Conservation (phyloP, 2,329 filamentous ascomycete genomes). For the Gaeumannomyces sp. region DNA sequence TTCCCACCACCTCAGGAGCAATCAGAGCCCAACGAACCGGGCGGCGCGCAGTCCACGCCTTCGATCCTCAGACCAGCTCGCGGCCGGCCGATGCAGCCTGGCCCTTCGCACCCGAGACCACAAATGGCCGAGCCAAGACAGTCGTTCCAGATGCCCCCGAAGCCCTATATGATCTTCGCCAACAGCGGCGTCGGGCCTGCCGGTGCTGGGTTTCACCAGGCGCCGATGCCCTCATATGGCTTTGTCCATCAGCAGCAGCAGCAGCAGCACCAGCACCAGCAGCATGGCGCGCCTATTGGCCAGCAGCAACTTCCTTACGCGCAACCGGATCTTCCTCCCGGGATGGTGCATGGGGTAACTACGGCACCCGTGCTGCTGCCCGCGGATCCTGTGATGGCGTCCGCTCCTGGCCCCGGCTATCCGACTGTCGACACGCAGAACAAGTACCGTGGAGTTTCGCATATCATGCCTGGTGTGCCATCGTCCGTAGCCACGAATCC, state of each 20-base stretch:
- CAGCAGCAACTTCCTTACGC: too few species aligned
- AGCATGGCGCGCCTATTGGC: too few species aligned
- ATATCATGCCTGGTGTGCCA: background rate
- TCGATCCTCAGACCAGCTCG: conserved; percentile 25
- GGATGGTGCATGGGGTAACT: background rate
- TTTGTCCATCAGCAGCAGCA: background rate
- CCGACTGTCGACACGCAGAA: background rate
- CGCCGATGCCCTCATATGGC: background rate
- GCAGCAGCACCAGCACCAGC: background rate
- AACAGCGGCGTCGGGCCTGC: background rate
- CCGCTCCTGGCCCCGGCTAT: background rate
- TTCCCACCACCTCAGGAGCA: background rate
- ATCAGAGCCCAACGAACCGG: background rate
- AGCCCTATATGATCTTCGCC: conserved; percentile 11
- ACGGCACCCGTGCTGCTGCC: background rate
- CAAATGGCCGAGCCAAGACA: background rate
- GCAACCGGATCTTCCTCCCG: background rate
- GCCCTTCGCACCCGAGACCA: background rate
- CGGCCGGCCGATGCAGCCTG: conserved; percentile 12
- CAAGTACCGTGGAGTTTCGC: background rate
- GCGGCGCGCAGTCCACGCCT: conserved; percentile 18
- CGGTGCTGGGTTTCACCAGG: background rate
- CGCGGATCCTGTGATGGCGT: background rate
- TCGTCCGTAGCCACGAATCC: background rate
- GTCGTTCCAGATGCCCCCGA: conserved; percentile 10